Evolutionary conservation across 1,284 basidiomycete genomes (phyloP), one percentile per base, ranked within the genome.

Genomic region (Lignosus rhinocerotis): DNA sequence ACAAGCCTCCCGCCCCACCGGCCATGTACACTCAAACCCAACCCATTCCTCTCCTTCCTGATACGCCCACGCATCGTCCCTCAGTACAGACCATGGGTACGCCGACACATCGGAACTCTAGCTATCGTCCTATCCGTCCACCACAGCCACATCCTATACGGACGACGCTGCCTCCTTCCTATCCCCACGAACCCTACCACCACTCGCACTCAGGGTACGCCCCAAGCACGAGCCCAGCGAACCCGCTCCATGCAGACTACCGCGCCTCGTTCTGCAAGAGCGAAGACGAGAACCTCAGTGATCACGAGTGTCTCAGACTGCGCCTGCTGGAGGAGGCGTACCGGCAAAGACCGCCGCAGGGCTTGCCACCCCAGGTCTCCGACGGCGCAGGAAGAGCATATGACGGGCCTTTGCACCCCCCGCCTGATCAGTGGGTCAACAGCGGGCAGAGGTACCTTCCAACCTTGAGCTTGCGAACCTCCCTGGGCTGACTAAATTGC

Each of bases 271-370:
- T 45, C 33, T 55, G 54, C 50, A 61, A 64, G 39, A 32, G 44
- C 30, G 62, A 59, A 11, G 59, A 61, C 8, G 43, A 44, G 16
- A n/a, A 38, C 16, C 30, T 59, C 17, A 54, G 54, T 44, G 59
- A 61, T 11, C 59, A 52, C 25, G 62, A 64, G 55, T 59, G 62
- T 19, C 59, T 64, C 21, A 59, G 62, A 4, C 42, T 61, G 55
- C 49, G 62, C 25, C 55, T 64, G 30, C 53, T 64, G 10, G 59
- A 64, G 55, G 62, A 64, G 44, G 52, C 57, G 45, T 59, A 59
- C 32, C 54, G 47, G 6, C 54, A 59, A n/a, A 21, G 55, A 9
- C 51, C 53, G 46, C 44, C 32, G 6, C 21, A 32, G 31, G 51
- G 47, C n/a, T 25, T 9, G 11, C 47, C 39, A 11, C 51, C 41